phyloP scores from a whole-genome alignment of 768 basidiomycete species.

The Suillus alpinus region DNA sequence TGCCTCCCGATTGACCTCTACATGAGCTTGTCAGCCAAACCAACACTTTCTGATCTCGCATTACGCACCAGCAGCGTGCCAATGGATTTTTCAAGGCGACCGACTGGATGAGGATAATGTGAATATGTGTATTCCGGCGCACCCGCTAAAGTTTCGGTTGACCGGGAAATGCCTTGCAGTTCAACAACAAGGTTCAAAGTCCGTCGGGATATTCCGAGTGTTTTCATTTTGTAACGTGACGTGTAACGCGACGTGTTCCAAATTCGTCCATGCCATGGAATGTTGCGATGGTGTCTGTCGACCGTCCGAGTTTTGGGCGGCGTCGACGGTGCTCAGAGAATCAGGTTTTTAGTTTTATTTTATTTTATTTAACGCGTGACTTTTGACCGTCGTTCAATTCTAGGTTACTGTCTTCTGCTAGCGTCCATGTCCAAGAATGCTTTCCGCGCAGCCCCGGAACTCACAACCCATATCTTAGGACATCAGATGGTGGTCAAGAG shows the following conservation, averaged over 20 bases:
- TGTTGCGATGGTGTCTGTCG: constrained; percentile 71
- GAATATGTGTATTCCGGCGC: constrained; percentile 5
- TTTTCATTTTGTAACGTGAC: not conserved
- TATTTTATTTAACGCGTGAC: too few species aligned
- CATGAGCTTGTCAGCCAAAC: constrained; percentile 10
- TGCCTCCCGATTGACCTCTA: constrained; percentile 96
- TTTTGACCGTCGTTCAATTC: not conserved
- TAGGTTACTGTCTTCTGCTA: not conserved
- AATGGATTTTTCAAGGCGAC: constrained; percentile 95
- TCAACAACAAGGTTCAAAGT: constrained; percentile 28
- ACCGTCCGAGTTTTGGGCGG: constrained; percentile 46
- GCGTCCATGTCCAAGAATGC: constrained; percentile 1
- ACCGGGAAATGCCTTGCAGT: constrained; percentile 25
- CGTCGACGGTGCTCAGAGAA: constrained; percentile 21
- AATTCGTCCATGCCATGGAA: constrained; percentile 58
- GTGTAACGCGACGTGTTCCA: constrained; percentile 4
- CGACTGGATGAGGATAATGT: constrained; percentile 27
- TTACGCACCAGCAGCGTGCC: constrained; percentile 66
- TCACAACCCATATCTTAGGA: not conserved
- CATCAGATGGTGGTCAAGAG: not conserved
- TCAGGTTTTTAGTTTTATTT: not conserved
- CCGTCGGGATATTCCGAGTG: constrained; percentile 19
- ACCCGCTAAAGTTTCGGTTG: constrained; percentile 21
- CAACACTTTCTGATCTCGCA: not conserved
- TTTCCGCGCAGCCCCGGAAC: not conserved